These are phyloP conservation scores for Aureobasidium sp. DNA, from an alignment of 2,329 filamentous ascomycete species.

Conservation along the genomic window DNA sequence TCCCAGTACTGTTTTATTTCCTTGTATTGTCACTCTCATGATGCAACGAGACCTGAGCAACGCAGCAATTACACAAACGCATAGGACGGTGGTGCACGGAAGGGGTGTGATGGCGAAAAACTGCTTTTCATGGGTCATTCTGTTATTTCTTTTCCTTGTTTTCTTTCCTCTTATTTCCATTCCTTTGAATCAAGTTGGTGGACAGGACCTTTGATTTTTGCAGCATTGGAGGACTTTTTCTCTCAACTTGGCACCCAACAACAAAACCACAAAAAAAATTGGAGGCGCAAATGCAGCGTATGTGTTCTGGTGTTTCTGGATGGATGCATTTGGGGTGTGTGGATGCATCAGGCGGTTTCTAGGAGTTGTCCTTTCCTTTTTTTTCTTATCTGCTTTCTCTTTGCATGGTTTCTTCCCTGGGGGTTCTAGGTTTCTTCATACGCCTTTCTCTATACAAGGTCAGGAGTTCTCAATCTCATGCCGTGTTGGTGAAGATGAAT, in stretches of 20 bases:
- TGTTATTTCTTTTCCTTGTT: not conserved
- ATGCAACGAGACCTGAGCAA: slow-evolving; percentile 1
- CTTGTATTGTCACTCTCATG: not conserved
- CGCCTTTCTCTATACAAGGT: not conserved
- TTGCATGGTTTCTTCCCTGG: not conserved
- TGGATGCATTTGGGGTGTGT: not conserved
- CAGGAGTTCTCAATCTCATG: too few relatives aligned
- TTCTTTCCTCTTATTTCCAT: too few relatives aligned
- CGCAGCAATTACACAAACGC: not conserved
- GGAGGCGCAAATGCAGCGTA: not conserved
- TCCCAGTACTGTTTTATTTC: not conserved
- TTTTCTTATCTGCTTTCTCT: not conserved
- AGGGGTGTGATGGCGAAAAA: not conserved
- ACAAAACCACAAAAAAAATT: not conserved
- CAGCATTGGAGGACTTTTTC: not conserved
- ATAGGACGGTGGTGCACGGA: not conserved
- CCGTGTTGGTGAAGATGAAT: too few relatives aligned
- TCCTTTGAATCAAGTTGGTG: not conserved
- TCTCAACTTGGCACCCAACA: not conserved
- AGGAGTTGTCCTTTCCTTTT: not conserved
- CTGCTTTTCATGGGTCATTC: not conserved
- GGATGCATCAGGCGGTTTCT: not conserved
- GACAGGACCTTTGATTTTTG: not conserved
- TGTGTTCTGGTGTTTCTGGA: not conserved
- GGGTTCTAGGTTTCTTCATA: not conserved